Evolutionary conservation across 2,329 filamentous ascomycete genomes (phyloP).

Genomic region (Sporothrix inflata): DNA sequence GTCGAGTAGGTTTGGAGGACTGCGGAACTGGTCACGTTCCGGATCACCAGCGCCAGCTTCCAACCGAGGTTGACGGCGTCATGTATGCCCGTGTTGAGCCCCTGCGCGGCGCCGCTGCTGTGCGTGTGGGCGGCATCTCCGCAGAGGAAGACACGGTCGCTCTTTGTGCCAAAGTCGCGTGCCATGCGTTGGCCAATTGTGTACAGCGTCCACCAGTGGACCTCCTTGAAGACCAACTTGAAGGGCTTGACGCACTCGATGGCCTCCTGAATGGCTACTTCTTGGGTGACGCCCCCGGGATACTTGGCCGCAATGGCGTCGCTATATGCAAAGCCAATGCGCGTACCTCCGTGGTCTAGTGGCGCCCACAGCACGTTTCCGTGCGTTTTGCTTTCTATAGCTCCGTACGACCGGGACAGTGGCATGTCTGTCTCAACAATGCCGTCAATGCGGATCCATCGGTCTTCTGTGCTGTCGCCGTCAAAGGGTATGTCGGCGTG

Average conservation of each 20-base stretch:
- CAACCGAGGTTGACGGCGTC: conserved; percentile 57
- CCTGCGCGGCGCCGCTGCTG: conserved; percentile 65
- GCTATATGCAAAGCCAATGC: conserved; percentile 58
- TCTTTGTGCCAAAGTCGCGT: conserved; percentile 58
- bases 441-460: conserved; percentile 59
- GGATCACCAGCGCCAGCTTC: conserved; percentile 46
- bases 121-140: conserved; percentile 60
- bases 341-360: conserved; percentile 55
- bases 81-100: conserved; percentile 60
- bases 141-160: conserved; percentile 51
- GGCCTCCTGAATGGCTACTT: conserved; percentile 58
- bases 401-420: conserved; percentile 50
- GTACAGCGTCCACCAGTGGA: conserved; percentile 60
- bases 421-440: conserved; percentile 54
- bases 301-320: conserved; percentile 46
- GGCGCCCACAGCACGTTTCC: conserved; percentile 60
- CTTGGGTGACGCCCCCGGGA: conserved; percentile 44
- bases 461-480: conserved; percentile 53
- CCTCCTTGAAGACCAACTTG: conserved; percentile 45
- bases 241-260: conserved; percentile 48
- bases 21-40: conserved; percentile 28
- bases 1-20: conserved; percentile 46
- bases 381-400: conserved; percentile 53
- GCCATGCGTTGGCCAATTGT: conserved; percentile 61
- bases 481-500: conserved; percentile 53